A percentile compares a stretch with the other conserved stretches of the same genome.
Evolutionary conservation across 2,329 filamentous ascomycete species (phyloP).

Genomic region (Ophiostoma ulmi): DNA sequence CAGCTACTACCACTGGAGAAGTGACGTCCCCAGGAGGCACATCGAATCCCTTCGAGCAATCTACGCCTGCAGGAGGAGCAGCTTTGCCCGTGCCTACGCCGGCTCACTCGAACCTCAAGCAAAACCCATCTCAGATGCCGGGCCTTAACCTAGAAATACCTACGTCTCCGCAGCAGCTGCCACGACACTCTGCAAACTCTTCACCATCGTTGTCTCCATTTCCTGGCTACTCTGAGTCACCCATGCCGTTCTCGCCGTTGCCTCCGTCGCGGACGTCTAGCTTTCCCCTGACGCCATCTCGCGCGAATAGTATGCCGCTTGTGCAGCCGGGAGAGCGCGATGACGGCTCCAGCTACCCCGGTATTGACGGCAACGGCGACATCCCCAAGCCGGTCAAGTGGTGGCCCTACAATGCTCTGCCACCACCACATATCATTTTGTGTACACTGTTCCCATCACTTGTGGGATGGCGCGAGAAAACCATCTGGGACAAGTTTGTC

Average conservation of each 20-base stretch:
- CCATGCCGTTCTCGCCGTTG: conserved; percentile 43
- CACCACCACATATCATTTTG: conserved; percentile 64
- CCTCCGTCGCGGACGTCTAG: conserved; percentile 44
- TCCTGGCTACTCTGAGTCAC: conserved; percentile 60
- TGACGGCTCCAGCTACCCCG: conserved; percentile 41
- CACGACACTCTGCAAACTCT: conserved; percentile 38
- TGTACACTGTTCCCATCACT: conserved; percentile 83
- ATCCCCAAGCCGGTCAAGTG: conserved; percentile 53
- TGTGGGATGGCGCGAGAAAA: conserved; percentile 74
- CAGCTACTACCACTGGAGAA: background rate
- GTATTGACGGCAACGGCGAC: conserved; percentile 38
- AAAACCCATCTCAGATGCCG: background rate
- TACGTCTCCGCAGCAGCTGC: conserved; percentile 9
- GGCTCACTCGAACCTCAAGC: background rate
- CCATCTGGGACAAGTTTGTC: conserved; percentile 75
- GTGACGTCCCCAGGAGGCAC: background rate
- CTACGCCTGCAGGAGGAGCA: background rate
- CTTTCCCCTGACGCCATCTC: conserved; percentile 38
- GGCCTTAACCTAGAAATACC: conserved; percentile 46
- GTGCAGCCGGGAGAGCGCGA: conserved; percentile 1
- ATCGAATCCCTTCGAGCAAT: background rate
- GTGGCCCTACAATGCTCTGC: conserved; percentile 76
- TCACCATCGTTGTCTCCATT: conserved; percentile 58
- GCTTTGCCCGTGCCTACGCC: background rate
- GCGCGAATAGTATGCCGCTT: conserved; percentile 6